Evolutionary conservation across 2,329 filamentous ascomycete genomes (phyloP), one percentile per base, ranked within the genome.

Genomic region (Aspergillus novoparasiticus): DNA sequence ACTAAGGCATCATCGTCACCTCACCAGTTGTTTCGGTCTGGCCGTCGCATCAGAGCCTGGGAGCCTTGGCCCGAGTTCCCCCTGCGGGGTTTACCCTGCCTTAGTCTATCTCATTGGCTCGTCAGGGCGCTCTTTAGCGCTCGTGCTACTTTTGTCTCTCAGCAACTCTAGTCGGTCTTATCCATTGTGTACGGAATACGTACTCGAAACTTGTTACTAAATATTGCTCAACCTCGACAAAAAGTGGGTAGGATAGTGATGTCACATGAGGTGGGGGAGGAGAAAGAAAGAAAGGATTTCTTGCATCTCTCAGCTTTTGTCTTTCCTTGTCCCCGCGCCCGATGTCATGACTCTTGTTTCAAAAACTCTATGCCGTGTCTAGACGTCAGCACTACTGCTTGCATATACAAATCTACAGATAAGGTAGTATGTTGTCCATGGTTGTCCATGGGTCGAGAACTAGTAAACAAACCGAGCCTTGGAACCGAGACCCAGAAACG

Each of bases 91-190:
- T 64, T 34, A 9, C 14, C 28, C 19, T 26, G 51, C 48, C 39
- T 34, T 61, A 55, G 16, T 34, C 12, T 23, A 26, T 45, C n/a
- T 68, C 48, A 69, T 69, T 68, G 66, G 68, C 39, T 48, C 50
- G 60, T 43, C 43, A 46, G 41, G 51, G 57, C 58, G 53, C 39
- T 21, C 26, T 26, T 54, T 64, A 69, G 62, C 60, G 64, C 62
- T 65, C 59, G 59, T 59, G 50, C 64, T 61, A 51, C 62, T 63
- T 55, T 55, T 59, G 57, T 43, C 56, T 59, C 45, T 41, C 59
- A 67, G 65, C 65, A 67, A 69, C 68, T 67, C 64, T 61, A 68
- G 61, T 65, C 51, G n/a, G 34, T 21, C 39, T 41, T 23, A 30
- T 14, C 48, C 12, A 26, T 16, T 21, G 30, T 11, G 28, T 16